Evolutionary conservation across 2,329 filamentous ascomycete genomes (phyloP).

Genomic region (Exophiala xenobiotica): DNA sequence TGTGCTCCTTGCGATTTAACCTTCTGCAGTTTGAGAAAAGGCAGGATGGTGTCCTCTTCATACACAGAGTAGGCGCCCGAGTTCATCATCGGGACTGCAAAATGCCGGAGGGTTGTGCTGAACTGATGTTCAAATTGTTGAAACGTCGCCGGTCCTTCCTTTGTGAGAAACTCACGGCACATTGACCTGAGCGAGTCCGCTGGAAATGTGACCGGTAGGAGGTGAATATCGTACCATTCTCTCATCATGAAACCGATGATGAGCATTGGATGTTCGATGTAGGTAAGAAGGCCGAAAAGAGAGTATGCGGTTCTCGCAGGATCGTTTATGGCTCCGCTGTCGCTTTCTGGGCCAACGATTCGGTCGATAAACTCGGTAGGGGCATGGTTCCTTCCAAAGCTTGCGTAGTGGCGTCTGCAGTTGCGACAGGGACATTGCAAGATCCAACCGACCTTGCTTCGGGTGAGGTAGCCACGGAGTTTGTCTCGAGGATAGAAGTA

Average conservation of each 20-base stretch:
- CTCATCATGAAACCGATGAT: neutral
- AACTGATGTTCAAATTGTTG: neutral
- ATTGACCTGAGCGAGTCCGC: neutral
- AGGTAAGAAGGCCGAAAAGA: neutral
- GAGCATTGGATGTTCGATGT: neutral
- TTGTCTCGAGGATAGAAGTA: neutral
- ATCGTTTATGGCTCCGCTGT: neutral
- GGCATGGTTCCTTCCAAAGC: neutral
- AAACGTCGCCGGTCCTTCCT: neutral
- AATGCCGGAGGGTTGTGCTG: neutral
- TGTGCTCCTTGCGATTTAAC: neutral
- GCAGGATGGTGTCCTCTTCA: neutral
- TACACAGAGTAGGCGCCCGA: neutral
- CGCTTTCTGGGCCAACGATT: neutral
- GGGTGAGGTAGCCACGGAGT: neutral
- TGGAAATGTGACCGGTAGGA: neutral
- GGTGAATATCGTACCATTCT: neutral
- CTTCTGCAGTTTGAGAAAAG: neutral
- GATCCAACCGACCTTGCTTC: neutral
- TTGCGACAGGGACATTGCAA: neutral
- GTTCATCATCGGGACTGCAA: neutral
- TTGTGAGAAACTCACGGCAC: neutral
- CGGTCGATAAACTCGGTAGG: neutral
- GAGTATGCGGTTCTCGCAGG: neutral
- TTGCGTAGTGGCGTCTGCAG: neutral